Conservation (phyloP, 2,329 filamentous ascomycete genomes). For the Myriosclerotinia duriaeana region DNA sequence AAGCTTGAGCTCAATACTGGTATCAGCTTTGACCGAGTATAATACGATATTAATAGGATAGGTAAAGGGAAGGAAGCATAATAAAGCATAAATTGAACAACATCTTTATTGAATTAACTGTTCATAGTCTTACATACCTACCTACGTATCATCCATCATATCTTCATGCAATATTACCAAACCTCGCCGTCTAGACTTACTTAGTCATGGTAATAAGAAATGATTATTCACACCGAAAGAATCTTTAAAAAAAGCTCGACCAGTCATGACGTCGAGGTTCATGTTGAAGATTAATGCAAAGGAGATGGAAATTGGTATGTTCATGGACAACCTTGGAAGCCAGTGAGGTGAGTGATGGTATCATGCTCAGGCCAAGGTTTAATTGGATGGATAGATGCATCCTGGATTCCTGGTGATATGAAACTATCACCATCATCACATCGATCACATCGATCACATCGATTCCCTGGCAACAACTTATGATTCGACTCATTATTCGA, state of each 20-base stretch:
- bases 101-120: not conserved
- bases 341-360: not conserved
- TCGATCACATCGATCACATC: constrained; percentile 6
- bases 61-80: not conserved
- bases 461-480: not conserved
- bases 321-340: not conserved
- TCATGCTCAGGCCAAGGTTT: not conserved
- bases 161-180: constrained; percentile 8
- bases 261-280: constrained; percentile 6
- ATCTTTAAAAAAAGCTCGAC: constrained; percentile 1
- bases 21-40: not conserved
- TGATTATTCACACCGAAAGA: not conserved
- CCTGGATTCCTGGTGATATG: no score
- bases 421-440: not conserved
- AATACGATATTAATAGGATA: not conserved
- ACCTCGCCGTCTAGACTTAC: not conserved
- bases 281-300: not conserved
- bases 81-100: not conserved
- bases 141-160: not conserved
- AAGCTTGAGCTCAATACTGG: not conserved
- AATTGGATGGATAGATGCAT: constrained; percentile 14
- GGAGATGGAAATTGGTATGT: not conserved
- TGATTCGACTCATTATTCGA: no score
- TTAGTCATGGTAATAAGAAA: not conserved
- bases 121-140: no score